Percentiles rank a stretch among this genome's conserved stretches.
phyloP scores from a whole-genome alignment of 257 asterid species.

The Scutellaria baicalensis region DNA sequence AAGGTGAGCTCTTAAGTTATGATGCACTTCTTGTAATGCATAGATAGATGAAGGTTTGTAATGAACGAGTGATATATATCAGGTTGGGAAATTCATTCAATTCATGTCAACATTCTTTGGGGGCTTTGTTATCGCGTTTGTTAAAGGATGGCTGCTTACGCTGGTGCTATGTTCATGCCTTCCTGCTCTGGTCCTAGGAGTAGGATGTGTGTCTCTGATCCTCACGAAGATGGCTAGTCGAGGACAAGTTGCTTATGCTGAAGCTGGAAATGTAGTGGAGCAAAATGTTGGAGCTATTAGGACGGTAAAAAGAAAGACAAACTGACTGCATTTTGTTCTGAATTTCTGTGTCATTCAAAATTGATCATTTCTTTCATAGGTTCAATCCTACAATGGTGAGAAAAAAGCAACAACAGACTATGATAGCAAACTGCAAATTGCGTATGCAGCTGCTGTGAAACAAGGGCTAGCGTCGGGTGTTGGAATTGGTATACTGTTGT shows the following conservation, averaged over 20 bases:
- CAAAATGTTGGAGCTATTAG: conserved; percentile 74
- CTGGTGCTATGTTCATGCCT: conserved; percentile 27
- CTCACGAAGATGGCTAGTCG: conserved; percentile 44
- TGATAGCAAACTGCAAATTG: conserved; percentile 39
- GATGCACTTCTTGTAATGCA: neutral
- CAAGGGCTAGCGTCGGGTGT: conserved; percentile 67
- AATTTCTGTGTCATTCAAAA: neutral
- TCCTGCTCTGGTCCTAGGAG: conserved; percentile 42
- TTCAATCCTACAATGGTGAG: conserved; percentile 66
- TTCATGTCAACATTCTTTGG: conserved; percentile 30
- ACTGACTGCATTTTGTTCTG: too few relatives aligned
- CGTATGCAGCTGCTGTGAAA: conserved; percentile 40
- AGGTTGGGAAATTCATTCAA: conserved; percentile 55
- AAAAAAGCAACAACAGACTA: conserved; percentile 40
- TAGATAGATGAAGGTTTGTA: neutral
- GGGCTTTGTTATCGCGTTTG: conserved; percentile 39
- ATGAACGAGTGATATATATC: neutral
- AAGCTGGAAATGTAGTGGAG: conserved; percentile 64
- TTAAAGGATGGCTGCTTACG: conserved; percentile 44
- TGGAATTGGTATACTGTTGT: conserved; percentile 45
- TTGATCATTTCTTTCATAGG: conserved; percentile 23
- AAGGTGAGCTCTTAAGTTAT: conserved; percentile 29
- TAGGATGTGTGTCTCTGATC: conserved; percentile 25
- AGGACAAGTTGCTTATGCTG: conserved; percentile 66
- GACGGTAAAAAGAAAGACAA: conserved; percentile 30